Evolutionary conservation across 1,139 yeast species (phyloP).

Genomic region (Geotrichum siamense): DNA sequence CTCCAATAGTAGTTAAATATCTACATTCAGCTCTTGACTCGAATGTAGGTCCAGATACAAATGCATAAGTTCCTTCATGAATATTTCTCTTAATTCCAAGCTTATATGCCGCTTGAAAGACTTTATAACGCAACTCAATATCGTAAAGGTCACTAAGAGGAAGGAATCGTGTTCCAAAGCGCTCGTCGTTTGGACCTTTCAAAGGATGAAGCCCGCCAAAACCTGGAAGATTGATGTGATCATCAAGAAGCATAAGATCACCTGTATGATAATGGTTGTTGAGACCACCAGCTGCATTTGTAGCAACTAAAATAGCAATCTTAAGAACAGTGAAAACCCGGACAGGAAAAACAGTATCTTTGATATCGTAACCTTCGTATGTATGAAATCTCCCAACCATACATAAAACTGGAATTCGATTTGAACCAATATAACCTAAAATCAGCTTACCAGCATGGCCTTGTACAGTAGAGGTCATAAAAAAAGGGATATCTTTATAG

Average conservation of each 20-base stretch:
- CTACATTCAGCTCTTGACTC: conserved; percentile 93
- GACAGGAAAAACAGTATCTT: conserved; percentile 78
- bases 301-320: conserved; percentile 55
- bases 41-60: conserved; percentile 89
- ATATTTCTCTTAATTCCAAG: conserved; percentile 52
- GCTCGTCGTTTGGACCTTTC: conserved; percentile 76
- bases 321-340: conserved; percentile 65
- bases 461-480: conserved; percentile 70
- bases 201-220: conserved; percentile 82
- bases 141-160: conserved; percentile 90
- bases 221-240: conserved; percentile 88
- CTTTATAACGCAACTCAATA: conserved; percentile 48
- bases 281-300: conserved; percentile 94
- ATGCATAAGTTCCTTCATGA: conserved; percentile 82
- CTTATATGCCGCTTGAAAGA: conserved; percentile 46
- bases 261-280: conserved; percentile 65
- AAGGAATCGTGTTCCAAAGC: conserved; percentile 77
- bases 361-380: conserved; percentile 81
- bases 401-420: conserved; percentile 73
- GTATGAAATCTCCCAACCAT: conserved; percentile 92
- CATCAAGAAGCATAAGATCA: conserved; percentile 82
- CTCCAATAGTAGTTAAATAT: conserved; percentile 63
- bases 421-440: conserved; percentile 66
- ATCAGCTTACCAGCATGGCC: conserved; percentile 85
- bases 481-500: conserved; percentile 72